Percentiles rank a stretch among this genome's conserved stretches.
These are phyloP conservation scores for Hemileia vastatrix DNA, from an alignment of 1,284 basidiomycete genomes.

Conservation along the genomic window DNA sequence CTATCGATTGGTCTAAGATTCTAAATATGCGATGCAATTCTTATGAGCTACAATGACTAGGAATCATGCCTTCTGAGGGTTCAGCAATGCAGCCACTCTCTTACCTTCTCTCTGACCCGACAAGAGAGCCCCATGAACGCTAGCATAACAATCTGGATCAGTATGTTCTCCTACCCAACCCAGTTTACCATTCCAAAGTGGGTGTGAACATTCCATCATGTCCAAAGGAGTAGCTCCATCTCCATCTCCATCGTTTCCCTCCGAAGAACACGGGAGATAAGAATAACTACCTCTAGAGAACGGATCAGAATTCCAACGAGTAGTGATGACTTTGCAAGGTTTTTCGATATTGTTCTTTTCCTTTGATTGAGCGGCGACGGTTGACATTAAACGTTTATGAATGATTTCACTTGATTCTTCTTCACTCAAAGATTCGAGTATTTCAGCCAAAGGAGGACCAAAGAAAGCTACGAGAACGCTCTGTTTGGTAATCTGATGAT, in stretches of 20 bases:
- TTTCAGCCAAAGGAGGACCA: slow-evolving; percentile 34
- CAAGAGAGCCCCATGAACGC: not conserved
- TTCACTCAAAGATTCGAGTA: slow-evolving; percentile 35
- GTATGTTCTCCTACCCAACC: slow-evolving; percentile 46
- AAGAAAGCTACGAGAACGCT: slow-evolving; percentile 41
- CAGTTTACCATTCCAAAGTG: slow-evolving; percentile 41
- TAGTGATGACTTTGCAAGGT: slow-evolving; percentile 29
- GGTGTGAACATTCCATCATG: slow-evolving; percentile 39
- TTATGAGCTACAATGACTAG: no score
- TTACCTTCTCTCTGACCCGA: no score
- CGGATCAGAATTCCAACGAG: slow-evolving; percentile 34
- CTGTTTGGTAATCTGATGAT: slow-evolving; percentile 29
- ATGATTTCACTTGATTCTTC: slow-evolving; percentile 33
- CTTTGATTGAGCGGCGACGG: slow-evolving; percentile 22
- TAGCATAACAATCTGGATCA: slow-evolving; percentile 33
- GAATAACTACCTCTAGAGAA: slow-evolving; percentile 33
- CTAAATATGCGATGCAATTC: no score
- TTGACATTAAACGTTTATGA: slow-evolving; percentile 29
- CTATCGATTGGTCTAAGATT: no score
- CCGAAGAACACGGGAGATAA: slow-evolving; percentile 30
- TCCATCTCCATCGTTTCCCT: slow-evolving; percentile 30
- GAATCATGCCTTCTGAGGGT: no score
- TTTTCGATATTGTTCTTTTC: slow-evolving; percentile 10
- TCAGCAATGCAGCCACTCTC: no score
- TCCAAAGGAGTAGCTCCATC: slow-evolving; percentile 39